Conservation (phyloP, 2,329 filamentous ascomycete species). For the Triangularia setosa region DNA sequence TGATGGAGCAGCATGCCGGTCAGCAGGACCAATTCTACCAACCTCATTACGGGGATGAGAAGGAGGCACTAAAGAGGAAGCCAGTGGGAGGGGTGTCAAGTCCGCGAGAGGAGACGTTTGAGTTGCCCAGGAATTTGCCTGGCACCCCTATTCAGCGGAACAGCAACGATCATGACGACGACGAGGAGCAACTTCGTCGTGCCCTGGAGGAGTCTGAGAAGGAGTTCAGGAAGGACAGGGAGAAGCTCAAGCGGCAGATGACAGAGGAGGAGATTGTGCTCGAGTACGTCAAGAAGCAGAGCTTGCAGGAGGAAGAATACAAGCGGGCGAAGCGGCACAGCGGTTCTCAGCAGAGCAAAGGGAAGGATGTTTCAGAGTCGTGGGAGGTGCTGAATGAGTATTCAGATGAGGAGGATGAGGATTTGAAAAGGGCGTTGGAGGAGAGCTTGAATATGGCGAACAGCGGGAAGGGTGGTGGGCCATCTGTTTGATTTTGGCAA, state of each 20-base stretch:
- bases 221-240: constrained; percentile 41
- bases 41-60: not conserved
- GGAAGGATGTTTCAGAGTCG: constrained; percentile 27
- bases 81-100: not conserved
- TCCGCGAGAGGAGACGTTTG: too few relatives aligned
- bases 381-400: constrained; percentile 36
- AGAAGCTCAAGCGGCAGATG: constrained; percentile 40
- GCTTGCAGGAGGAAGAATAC: constrained; percentile 62
- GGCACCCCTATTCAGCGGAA: not conserved
- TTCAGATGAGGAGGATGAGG: constrained; percentile 50
- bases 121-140: not conserved
- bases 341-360: constrained; percentile 31
- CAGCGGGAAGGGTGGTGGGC: constrained; percentile 23
- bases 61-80: constrained; percentile 7
- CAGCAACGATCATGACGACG: constrained; percentile 24
- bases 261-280: constrained; percentile 70
- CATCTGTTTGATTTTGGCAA: constrained; percentile 5
- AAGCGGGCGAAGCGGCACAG: constrained; percentile 24
- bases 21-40: constrained; percentile 5
- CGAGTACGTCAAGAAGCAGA: constrained; percentile 75
- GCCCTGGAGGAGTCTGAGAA: constrained; percentile 47
- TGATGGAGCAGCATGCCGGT: constrained; percentile 28
- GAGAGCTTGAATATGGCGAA: constrained; percentile 47
- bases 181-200: constrained; percentile 44
- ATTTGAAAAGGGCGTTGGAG: constrained; percentile 52